These are phyloP conservation scores for Hymenoscyphus fraxineus DNA, from an alignment of 2,329 filamentous ascomycete species.

Conservation along the genomic window DNA sequence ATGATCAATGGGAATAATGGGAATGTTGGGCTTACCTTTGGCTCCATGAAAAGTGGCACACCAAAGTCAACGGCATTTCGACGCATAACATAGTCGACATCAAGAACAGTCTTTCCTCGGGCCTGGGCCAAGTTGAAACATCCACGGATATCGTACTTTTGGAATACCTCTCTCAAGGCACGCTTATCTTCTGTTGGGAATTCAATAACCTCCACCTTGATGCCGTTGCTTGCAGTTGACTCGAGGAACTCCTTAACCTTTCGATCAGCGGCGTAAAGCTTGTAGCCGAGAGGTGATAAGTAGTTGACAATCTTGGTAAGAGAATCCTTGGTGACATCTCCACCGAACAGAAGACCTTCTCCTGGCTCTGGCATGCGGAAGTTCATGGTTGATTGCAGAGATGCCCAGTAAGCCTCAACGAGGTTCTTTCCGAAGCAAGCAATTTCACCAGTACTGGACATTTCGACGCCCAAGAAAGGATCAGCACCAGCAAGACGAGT, in stretches of 20 bases:
- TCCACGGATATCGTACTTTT: conserved; percentile 94
- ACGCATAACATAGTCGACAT: conserved; percentile 98
- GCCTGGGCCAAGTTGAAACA: conserved; percentile 90
- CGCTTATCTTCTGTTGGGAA: conserved; percentile 97
- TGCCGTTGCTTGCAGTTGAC: conserved; percentile 59
- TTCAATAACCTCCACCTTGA: conserved; percentile 84
- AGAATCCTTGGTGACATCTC: conserved; percentile 67
- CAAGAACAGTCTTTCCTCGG: conserved; percentile 76
- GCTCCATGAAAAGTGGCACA: conserved; percentile 97
- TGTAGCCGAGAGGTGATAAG: conserved; percentile 86
- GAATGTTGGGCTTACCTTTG: conserved; percentile 63
- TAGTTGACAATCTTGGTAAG: conserved; percentile 81
- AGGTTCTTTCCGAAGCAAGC: conserved; percentile 97
- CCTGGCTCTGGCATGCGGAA: conserved; percentile 94
- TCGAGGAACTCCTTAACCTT: conserved; percentile 83
- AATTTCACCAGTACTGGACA: conserved; percentile 96
- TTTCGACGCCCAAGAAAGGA: conserved; percentile 96
- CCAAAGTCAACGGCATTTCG: conserved; percentile 98
- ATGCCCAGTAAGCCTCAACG: conserved; percentile 96
- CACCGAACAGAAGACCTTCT: conserved; percentile 92
- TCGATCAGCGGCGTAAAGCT: conserved; percentile 80
- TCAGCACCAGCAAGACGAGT: conserved; percentile 95
- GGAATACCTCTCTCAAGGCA: conserved; percentile 87
- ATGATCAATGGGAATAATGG: background rate
- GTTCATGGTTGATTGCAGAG: conserved; percentile 97